Conservation (phyloP, 805 yeast species). For the Candida ponderosae region DNA sequence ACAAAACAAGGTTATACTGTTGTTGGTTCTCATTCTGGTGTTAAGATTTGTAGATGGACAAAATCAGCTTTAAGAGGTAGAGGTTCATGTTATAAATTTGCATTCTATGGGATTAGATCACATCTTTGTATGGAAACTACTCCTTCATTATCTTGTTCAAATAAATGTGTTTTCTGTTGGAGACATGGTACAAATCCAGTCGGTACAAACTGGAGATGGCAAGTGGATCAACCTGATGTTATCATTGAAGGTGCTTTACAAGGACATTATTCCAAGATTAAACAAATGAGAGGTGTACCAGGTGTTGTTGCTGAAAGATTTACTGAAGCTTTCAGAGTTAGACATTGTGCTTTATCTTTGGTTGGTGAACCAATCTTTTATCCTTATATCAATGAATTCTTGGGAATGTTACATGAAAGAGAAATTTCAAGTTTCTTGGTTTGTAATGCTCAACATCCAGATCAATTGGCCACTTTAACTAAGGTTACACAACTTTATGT, state of each 20-base stretch:
- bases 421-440: constrained; percentile 83
- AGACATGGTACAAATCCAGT: constrained; percentile 96
- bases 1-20: constrained; percentile 92
- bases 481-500: constrained; percentile 89
- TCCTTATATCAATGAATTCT: constrained; percentile 83
- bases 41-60: constrained; percentile 93
- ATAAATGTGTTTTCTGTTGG: constrained; percentile 96
- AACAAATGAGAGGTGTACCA: constrained; percentile 93
- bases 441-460: constrained; percentile 95
- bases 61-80: constrained; percentile 89
- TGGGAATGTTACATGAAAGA: constrained; percentile 69
- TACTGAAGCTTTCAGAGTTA: constrained; percentile 82
- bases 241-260: constrained; percentile 78
- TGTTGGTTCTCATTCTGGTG: constrained; percentile 93
- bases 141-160: constrained; percentile 88
- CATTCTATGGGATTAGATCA: constrained; percentile 83
- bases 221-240: constrained; percentile 80
- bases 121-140: constrained; percentile 96
- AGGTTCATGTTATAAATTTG: constrained; percentile 90
- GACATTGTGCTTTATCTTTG: constrained; percentile 85
- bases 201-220: constrained; percentile 96
- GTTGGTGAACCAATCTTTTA: constrained; percentile 95
- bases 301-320: constrained; percentile 87
- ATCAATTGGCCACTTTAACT: constrained; percentile 55
- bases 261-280: constrained; percentile 88